Conservation (phyloP, 371 early-diverging fungal genomes). For the Rhizopus sp. region DNA sequence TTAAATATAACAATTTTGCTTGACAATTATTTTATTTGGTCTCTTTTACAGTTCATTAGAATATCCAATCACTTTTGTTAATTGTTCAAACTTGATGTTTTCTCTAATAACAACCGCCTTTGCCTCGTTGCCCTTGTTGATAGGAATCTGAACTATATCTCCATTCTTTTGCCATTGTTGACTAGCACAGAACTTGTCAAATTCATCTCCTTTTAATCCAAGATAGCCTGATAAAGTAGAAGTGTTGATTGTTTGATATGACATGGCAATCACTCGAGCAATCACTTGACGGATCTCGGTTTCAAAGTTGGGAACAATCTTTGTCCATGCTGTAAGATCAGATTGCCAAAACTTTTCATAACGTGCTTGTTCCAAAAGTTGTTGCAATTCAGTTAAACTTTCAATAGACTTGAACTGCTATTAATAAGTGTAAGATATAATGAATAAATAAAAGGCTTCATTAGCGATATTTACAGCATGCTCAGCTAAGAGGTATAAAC, state of each 20-base stretch:
- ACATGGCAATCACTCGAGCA: constrained; percentile 70
- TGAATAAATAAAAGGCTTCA: background rate
- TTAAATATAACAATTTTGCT: constrained; percentile 16
- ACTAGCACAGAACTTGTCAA: constrained; percentile 59
- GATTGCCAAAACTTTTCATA: constrained; percentile 83
- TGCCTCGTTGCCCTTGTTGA: constrained; percentile 80
- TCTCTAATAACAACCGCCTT: constrained; percentile 85
- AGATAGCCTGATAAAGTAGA: constrained; percentile 62
- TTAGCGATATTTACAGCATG: constrained; percentile 51
- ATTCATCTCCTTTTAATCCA: constrained; percentile 68
- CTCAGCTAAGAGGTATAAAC: constrained; percentile 81
- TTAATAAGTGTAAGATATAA: background rate
- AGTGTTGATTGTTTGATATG: constrained; percentile 78
- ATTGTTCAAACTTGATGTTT: constrained; percentile 83
- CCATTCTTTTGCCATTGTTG: constrained; percentile 70
- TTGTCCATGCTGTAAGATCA: constrained; percentile 57
- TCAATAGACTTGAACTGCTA: constrained; percentile 59
- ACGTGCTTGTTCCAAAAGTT: constrained; percentile 75
- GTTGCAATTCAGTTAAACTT: constrained; percentile 73
- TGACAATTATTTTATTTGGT: background rate
- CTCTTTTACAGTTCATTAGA: constrained; percentile 61
- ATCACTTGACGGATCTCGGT: constrained; percentile 75
- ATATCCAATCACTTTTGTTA: constrained; percentile 70
- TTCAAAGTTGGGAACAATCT: constrained; percentile 75
- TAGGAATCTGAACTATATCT: constrained; percentile 72